phyloP scores from a whole-genome alignment of 1,284 basidiomycete genomes.

The Hypsizygus ulmarius region DNA sequence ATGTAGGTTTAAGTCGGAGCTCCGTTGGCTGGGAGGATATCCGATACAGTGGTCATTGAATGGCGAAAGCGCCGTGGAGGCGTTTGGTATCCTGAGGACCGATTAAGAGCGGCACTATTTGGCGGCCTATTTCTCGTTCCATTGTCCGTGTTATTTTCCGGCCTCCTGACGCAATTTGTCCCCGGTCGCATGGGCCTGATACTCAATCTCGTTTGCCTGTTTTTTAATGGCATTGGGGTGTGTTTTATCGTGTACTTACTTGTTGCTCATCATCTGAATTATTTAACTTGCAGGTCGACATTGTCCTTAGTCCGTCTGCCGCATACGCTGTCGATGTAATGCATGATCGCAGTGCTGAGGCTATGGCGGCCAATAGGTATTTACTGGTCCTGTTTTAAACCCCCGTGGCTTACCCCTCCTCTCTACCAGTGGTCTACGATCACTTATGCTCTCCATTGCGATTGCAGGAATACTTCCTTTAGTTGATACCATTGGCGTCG shows the following conservation, averaged over 20 bases:
- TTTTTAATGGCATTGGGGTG: constrained; percentile 42
- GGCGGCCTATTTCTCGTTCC: constrained; percentile 17
- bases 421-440: constrained; percentile 26
- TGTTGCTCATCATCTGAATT: not conserved
- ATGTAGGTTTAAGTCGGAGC: constrained; percentile 27
- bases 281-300: constrained; percentile 24
- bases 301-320: constrained; percentile 33
- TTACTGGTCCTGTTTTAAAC: not conserved
- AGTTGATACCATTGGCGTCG: constrained; percentile 32
- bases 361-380: constrained; percentile 35
- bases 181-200: constrained; percentile 25
- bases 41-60: constrained; percentile 27
- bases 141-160: constrained; percentile 13
- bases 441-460: constrained; percentile 30
- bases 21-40: constrained; percentile 30
- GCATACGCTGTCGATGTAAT: constrained; percentile 40
- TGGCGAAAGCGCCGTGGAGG: constrained; percentile 26
- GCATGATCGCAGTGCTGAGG: constrained; percentile 38
- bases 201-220: constrained; percentile 32
- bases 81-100: constrained; percentile 24
- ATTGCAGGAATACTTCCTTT: constrained; percentile 33
- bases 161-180: constrained; percentile 19
- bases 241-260: constrained; percentile 17
- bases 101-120: constrained; percentile 17
- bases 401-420: not conserved